Conservation (phyloP, 371 early-diverging fungal species). For the Actinomucor elegans region DNA sequence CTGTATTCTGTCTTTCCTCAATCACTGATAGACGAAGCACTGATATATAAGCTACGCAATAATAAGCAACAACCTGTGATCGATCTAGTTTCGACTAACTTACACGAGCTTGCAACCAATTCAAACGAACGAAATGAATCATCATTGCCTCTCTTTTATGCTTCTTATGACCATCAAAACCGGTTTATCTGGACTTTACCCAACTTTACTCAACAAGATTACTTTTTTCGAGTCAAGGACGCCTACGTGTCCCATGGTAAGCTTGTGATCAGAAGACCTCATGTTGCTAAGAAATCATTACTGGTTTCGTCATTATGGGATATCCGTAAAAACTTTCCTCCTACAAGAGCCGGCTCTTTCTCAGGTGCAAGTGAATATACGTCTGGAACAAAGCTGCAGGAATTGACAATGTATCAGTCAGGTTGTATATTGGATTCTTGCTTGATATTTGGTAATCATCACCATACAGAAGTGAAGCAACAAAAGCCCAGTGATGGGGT, state of each 20-base stretch:
- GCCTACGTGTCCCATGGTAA: constrained; percentile 52
- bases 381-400: constrained; percentile 8
- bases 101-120: constrained; percentile 36
- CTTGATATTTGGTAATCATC: constrained; percentile 5
- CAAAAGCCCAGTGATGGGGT: background rate
- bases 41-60: constrained; percentile 26
- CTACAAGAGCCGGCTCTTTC: constrained; percentile 26
- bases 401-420: constrained; percentile 16
- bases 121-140: constrained; percentile 33
- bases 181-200: constrained; percentile 40
- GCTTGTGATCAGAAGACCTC: constrained; percentile 27
- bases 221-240: constrained; percentile 47
- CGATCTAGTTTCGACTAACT: constrained; percentile 45
- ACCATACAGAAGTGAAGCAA: background rate
- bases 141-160: constrained; percentile 26
- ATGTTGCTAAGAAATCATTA: background rate
- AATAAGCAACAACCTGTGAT: constrained; percentile 16
- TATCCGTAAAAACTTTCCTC: constrained; percentile 31
- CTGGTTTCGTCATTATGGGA: constrained; percentile 30
- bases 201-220: constrained; percentile 15
- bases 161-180: constrained; percentile 22
- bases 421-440: constrained; percentile 26
- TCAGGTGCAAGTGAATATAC: constrained; percentile 34
- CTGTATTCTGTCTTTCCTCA: constrained; percentile 34
- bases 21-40: constrained; percentile 32